A percentile compares a stretch with the other conserved stretches of the same genome.
These are phyloP conservation scores for Plasmodium fragile DNA, from an alignment of 169 alveolate genomes.

Conservation along the genomic window DNA sequence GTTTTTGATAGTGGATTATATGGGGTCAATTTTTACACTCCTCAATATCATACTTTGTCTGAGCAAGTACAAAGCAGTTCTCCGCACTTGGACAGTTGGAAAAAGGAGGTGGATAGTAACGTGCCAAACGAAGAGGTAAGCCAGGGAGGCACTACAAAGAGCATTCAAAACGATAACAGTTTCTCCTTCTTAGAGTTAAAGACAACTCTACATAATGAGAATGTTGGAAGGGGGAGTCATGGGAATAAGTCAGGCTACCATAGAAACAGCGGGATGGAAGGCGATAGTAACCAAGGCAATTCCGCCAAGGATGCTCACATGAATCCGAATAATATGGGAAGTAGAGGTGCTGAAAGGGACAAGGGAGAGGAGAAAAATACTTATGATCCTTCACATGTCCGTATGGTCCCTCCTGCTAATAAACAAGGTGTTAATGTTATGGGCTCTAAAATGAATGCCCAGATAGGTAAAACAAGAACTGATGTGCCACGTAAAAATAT, in stretches of 20 bases:
- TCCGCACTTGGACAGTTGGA: background rate
- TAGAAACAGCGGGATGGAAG: background rate
- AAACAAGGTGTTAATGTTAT: background rate
- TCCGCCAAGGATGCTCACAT: background rate
- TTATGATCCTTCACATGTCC: background rate
- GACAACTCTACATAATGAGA: background rate
- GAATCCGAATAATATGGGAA: background rate
- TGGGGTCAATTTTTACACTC: background rate
- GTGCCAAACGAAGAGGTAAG: background rate
- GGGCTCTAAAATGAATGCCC: background rate
- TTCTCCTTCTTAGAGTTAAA: slow-evolving; percentile 8
- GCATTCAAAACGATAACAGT: background rate
- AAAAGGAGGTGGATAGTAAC: background rate
- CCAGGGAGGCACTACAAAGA: background rate
- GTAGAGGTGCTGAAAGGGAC: background rate
- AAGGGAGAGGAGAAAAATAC: background rate
- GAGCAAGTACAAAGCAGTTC: slow-evolving; percentile 1
- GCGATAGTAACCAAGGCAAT: background rate
- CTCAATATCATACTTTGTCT: slow-evolving; percentile 5
- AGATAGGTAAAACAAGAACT: background rate
- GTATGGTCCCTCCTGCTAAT: background rate
- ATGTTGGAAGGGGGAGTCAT: background rate
- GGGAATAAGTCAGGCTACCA: background rate
- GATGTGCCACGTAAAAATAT: background rate
- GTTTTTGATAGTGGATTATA: background rate